These are phyloP conservation scores for Cucumis cinereus DNA, from an alignment of 306 rosid species.

Conservation along the genomic window DNA sequence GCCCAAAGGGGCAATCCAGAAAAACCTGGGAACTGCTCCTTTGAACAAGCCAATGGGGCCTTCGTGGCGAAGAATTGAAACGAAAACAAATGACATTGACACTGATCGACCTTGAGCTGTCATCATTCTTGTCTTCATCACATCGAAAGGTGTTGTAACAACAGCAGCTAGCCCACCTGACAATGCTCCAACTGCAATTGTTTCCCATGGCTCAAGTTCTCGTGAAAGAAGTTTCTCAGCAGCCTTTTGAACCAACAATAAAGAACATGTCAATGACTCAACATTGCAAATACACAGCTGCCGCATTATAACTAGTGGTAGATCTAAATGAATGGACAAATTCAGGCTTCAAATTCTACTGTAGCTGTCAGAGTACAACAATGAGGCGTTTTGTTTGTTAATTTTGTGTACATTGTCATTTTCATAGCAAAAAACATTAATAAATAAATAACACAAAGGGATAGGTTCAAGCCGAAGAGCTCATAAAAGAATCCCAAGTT, in stretches of 20 bases:
- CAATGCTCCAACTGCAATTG: conserved; percentile 86
- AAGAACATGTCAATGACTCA: neutral
- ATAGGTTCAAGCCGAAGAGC: neutral
- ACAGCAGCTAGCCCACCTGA: conserved; percentile 97
- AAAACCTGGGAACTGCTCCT: conserved; percentile 94
- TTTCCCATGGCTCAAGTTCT: conserved; percentile 93
- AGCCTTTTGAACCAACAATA: conserved; percentile 27
- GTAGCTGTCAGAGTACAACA: neutral
- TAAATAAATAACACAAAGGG: neutral
- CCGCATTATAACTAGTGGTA: neutral
- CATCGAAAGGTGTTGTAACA: conserved; percentile 90
- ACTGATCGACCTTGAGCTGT: conserved; percentile 74
- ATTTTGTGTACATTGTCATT: neutral
- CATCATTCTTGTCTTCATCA: conserved; percentile 99
- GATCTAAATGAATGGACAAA: neutral
- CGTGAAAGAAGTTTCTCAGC: conserved; percentile 57
- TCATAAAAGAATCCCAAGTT: neutral
- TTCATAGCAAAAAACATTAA: neutral
- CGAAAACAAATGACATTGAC: conserved; percentile 59
- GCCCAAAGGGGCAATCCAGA: conserved; percentile 97
- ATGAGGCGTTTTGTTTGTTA: neutral
- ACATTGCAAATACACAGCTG: neutral
- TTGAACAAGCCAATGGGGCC: conserved; percentile 92
- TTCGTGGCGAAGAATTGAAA: conserved; percentile 68
- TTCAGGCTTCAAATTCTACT: neutral